Evolutionary conservation across 805 yeast genomes (phyloP).

Genomic region (Wickerhamiella hasegawae): DNA sequence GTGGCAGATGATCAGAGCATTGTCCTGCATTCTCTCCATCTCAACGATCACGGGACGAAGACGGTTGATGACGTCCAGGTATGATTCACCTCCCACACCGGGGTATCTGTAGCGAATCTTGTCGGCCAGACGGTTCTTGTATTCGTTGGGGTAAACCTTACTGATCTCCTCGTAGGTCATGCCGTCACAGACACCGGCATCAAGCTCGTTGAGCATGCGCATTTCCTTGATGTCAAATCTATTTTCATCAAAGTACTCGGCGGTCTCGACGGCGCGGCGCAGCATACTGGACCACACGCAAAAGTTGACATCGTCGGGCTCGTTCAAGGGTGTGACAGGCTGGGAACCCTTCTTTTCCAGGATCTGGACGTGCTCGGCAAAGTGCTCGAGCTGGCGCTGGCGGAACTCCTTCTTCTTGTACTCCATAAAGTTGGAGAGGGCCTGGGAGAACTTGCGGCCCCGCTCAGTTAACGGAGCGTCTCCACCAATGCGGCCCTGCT

Average conservation of each 20-base stretch:
- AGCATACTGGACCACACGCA: constrained; percentile 92
- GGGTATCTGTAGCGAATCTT: constrained; percentile 84
- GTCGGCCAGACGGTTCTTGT: constrained; percentile 53
- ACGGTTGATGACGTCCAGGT: constrained; percentile 82
- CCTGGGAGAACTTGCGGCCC: constrained; percentile 58
- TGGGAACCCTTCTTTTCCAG: constrained; percentile 21
- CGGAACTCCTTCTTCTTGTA: constrained; percentile 57
- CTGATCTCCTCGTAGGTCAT: constrained; percentile 83
- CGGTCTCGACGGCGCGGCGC: constrained; percentile 61
- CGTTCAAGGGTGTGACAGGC: constrained; percentile 20
- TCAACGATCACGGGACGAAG: constrained; percentile 82
- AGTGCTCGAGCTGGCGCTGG: constrained; percentile 38
- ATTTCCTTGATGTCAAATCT: constrained; percentile 67
- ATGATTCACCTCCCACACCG: constrained; percentile 94
- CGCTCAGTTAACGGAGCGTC: constrained; percentile 67
- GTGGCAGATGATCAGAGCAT: constrained; percentile 69
- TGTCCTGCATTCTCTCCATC: constrained; percentile 80
- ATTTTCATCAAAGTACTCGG: constrained; percentile 57
- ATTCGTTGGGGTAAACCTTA: constrained; percentile 57
- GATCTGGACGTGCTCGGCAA: constrained; percentile 30
- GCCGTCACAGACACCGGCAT: constrained; percentile 87
- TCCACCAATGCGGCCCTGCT: constrained; percentile 80
- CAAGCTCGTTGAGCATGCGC: constrained; percentile 85
- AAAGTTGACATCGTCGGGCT: constrained; percentile 55
- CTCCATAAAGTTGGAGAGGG: constrained; percentile 60